Percentiles rank a stretch among this genome's conserved stretches.
Evolutionary conservation across 2,329 filamentous ascomycete species (phyloP).

Genomic region (Penicillium sp.): DNA sequence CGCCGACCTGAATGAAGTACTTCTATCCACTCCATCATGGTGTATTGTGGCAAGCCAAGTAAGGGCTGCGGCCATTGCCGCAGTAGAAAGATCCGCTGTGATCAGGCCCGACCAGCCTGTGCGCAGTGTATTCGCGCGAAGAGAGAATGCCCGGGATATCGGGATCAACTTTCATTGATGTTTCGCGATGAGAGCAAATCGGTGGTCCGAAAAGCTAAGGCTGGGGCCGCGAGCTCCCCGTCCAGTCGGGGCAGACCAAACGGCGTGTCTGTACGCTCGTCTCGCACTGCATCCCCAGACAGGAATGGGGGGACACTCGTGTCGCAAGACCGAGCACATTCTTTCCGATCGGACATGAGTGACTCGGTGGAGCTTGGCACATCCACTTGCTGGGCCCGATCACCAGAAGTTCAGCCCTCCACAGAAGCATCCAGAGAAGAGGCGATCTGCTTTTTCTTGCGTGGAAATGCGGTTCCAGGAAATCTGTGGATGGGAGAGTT

Average conservation of each 20-base stretch:
- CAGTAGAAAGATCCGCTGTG: constrained; percentile 47
- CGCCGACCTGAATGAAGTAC: background rate
- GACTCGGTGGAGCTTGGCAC: constrained; percentile 13
- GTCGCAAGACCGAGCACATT: constrained; percentile 6
- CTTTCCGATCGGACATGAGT: constrained; percentile 17
- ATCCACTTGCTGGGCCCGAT: constrained; percentile 12
- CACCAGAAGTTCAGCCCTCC: constrained; percentile 21
- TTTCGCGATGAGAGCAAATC: constrained; percentile 62
- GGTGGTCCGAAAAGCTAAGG: constrained; percentile 54
- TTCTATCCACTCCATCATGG: constrained; percentile 25
- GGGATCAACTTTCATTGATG: constrained; percentile 59
- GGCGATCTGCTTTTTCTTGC: constrained; percentile 33
- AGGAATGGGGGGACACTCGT: constrained; percentile 10
- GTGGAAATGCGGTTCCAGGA: constrained; percentile 29
- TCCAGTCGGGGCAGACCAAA: constrained; percentile 5
- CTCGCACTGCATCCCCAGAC: constrained; percentile 24
- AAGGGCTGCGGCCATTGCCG: constrained; percentile 43
- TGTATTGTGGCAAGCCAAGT: constrained; percentile 41
- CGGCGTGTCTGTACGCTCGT: constrained; percentile 9
- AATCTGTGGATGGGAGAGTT: constrained; percentile 22
- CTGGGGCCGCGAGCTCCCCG: constrained; percentile 31
- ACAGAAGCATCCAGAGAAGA: constrained; percentile 25
- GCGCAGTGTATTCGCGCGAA: constrained; percentile 57
- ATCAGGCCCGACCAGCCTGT: constrained; percentile 55
- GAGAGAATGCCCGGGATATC: constrained; percentile 58